These are phyloP conservation scores for Trichoderma sp. DNA, from an alignment of 2,329 filamentous ascomycete species.

Conservation along the genomic window DNA sequence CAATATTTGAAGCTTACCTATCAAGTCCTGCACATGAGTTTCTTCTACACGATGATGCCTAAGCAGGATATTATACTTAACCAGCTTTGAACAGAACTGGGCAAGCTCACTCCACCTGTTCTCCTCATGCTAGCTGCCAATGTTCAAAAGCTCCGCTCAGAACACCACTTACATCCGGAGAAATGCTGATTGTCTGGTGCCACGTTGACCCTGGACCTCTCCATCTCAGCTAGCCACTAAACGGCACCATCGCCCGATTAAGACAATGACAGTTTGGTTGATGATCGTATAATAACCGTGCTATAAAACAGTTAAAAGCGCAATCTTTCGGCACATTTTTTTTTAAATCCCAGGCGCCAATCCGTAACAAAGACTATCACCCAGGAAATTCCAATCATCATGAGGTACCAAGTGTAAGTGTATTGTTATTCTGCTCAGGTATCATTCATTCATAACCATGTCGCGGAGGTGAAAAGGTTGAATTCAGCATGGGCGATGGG, in stretches of 20 bases:
- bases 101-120: neutral
- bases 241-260: neutral
- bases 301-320: neutral
- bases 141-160: neutral
- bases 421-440: neutral
- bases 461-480: neutral
- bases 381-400: neutral
- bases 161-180: neutral
- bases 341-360: neutral
- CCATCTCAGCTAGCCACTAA: neutral
- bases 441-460: neutral
- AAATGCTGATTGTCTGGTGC: neutral
- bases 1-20: too few species aligned
- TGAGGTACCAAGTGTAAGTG: neutral
- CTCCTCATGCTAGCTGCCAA: neutral
- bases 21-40: too few species aligned
- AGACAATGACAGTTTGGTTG: neutral
- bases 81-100: neutral
- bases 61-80: too few species aligned
- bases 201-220: neutral
- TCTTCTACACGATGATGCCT: too few species aligned
- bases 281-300: neutral
- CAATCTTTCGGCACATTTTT: neutral
- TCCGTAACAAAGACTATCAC: neutral
- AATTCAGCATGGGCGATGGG: neutral